Conservation (phyloP, 495 filamentous ascomycete species). For the Penicillium ochrochloron region DNA sequence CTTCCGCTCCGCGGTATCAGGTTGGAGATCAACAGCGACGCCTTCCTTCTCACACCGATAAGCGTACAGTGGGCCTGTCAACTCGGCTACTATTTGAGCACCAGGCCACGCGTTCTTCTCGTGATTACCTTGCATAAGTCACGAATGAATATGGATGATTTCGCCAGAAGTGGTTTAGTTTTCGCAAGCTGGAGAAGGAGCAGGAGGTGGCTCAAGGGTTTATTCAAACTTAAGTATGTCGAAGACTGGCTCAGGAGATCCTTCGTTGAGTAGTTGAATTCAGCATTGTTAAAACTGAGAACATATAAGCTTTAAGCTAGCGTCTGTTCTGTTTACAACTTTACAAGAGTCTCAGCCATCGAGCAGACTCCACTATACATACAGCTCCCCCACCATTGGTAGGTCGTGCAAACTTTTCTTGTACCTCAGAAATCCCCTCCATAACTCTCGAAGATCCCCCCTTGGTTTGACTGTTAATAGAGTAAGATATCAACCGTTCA, state of each 20-base stretch:
- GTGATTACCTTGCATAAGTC: background rate
- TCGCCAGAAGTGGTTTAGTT: background rate
- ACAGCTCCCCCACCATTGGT: no score
- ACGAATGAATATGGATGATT: background rate
- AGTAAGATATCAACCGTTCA: background rate
- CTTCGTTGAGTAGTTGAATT: background rate
- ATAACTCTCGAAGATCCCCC: background rate
- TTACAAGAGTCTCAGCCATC: background rate
- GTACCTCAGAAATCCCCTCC: no score
- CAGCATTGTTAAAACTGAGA: background rate
- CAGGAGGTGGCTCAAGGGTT: background rate
- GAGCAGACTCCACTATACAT: background rate
- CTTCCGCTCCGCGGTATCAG: no score
- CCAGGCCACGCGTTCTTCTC: background rate
- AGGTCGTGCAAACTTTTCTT: no score
- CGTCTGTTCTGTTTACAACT: background rate
- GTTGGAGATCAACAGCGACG: background rate
- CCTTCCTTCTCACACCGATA: background rate
- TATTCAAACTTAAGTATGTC: background rate
- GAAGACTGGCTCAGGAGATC: background rate
- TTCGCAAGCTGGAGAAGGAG: background rate
- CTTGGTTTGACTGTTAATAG: background rate
- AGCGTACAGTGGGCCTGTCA: background rate
- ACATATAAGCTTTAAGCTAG: background rate
- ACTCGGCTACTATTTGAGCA: no score